A percentile compares a stretch with the other conserved stretches of the same genome.
Evolutionary conservation across 768 basidiomycete species (phyloP).

Genomic region (Boletus pseudo-olivaceus): DNA sequence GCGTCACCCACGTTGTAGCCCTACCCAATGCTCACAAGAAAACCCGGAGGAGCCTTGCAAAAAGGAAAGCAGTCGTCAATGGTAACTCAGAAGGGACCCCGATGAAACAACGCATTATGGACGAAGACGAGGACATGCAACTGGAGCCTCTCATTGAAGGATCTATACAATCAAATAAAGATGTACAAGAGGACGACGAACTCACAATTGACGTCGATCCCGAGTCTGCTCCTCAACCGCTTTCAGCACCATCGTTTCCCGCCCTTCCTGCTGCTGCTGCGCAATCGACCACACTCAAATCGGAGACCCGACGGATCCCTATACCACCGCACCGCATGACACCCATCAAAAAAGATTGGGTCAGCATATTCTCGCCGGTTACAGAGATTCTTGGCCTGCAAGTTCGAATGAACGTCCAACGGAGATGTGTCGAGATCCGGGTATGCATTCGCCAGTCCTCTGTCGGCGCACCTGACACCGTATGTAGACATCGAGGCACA

Average conservation of each 20-base stretch:
- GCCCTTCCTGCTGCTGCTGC: constrained; percentile 60
- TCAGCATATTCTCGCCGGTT: constrained; percentile 90
- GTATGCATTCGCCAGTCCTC: constrained; percentile 45
- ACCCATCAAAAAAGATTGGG: constrained; percentile 94
- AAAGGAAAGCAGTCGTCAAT: constrained; percentile 31
- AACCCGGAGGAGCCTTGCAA: constrained; percentile 41
- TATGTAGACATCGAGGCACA: constrained; percentile 85
- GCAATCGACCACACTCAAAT: constrained; percentile 53
- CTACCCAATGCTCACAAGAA: constrained; percentile 37
- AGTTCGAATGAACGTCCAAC: constrained; percentile 94
- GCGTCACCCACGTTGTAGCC: constrained; percentile 37
- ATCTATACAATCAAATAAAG: neutral
- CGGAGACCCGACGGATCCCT: constrained; percentile 83
- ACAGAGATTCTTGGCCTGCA: constrained; percentile 94
- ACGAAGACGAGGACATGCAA: constrained; percentile 33
- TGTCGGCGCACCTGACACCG: neutral
- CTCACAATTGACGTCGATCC: constrained; percentile 57
- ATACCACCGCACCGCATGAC: constrained; percentile 98
- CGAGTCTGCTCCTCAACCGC: constrained; percentile 41
- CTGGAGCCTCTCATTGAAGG: constrained; percentile 11
- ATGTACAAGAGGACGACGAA: constrained; percentile 50
- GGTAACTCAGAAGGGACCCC: constrained; percentile 8
- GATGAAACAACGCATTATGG: constrained; percentile 5
- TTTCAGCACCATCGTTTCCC: constrained; percentile 62
- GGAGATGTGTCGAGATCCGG: constrained; percentile 87